Evolutionary conservation across 495 filamentous ascomycete species (phyloP), one percentile per base, ranked within the genome.

Genomic region (Neurospora sp.): DNA sequence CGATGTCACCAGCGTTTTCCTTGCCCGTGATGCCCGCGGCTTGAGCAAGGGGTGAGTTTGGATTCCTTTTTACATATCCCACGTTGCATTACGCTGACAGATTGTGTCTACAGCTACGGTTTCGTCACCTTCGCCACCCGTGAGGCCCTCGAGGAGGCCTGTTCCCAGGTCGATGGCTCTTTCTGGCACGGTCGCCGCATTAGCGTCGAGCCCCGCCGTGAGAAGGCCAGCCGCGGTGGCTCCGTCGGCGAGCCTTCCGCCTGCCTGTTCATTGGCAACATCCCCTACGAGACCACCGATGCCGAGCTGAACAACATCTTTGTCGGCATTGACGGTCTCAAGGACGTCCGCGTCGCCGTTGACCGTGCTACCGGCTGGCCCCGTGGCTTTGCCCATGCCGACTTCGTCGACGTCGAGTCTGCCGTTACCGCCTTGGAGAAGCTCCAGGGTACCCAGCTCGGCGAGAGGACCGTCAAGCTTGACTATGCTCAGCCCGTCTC

Each of bases 251-350:
- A 82, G 22, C 89, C 91, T 16, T 88, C 88, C 27, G 86, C 84
- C 70, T 92, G 90, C 6, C 85, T 99, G 41, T 98, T 91, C 81
- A 87, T 99, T 74, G 96, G 96, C 72, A 96, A 96, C 81, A 89
- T 99, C 78, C 88, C 92, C 42, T 97, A 92, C 76, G 92, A 97
- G 81, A 90, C 95, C 83, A 91, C 92, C 4, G 96, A 98, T 76
- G 88, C 87, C 44, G 96, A 99, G 75, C 83, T 99, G 39, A 94
- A 97, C 79, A 83, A 89, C 37, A 82, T 98, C 38, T 96, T 99
- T 85, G 81, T 85, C 53, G 88, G 89, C 16, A 82, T 97, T 48
- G 81, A 84, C 40, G 91, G 92, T 78, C 86, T 96, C 31, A 81
- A 87, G 71, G 94, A 98, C 76, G 89, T 99, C 40, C 89, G 96